Conservation (phyloP, 306 rosid species). For the Coriaria nepalensis region DNA sequence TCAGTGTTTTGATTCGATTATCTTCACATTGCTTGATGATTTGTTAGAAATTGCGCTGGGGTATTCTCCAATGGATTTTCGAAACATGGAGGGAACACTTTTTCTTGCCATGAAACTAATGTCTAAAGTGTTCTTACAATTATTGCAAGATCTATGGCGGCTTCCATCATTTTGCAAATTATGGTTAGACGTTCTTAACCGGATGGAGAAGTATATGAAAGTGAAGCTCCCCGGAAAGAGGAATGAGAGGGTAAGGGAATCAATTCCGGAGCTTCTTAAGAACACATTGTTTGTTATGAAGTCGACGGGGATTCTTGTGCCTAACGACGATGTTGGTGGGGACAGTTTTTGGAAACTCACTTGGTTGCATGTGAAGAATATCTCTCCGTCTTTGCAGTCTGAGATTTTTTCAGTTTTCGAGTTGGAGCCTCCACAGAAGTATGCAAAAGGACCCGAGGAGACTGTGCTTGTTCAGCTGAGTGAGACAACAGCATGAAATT, state of each 20-base stretch:
- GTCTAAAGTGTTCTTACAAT: constrained; percentile 72
- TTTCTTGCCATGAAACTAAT: constrained; percentile 72
- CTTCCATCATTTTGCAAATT: constrained; percentile 80
- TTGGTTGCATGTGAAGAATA: constrained; percentile 82
- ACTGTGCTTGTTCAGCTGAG: constrained; percentile 21
- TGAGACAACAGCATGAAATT: not conserved
- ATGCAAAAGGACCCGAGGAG: too few species aligned
- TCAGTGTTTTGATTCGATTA: constrained; percentile 78
- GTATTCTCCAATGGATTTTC: constrained; percentile 73
- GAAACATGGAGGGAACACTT: constrained; percentile 97
- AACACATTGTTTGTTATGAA: constrained; percentile 75
- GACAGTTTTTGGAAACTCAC: constrained; percentile 96
- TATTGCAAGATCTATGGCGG: constrained; percentile 63
- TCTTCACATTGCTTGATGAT: constrained; percentile 95
- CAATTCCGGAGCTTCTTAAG: constrained; percentile 78
- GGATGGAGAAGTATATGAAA: constrained; percentile 86
- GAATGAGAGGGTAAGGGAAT: constrained; percentile 82
- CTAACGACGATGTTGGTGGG: constrained; percentile 81
- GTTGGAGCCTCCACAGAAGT: too few species aligned
- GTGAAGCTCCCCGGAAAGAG: constrained; percentile 75
- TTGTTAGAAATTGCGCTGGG: constrained; percentile 90
- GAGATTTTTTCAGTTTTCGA: constrained; percentile 35
- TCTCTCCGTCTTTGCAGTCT: constrained; percentile 66
- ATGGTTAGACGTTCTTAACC: constrained; percentile 85
- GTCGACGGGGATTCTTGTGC: constrained; percentile 53